Percentiles rank a stretch among this genome's conserved stretches.
phyloP scores from a whole-genome alignment of 2,329 filamentous ascomycete genomes.

The Penicillium crustosum region DNA sequence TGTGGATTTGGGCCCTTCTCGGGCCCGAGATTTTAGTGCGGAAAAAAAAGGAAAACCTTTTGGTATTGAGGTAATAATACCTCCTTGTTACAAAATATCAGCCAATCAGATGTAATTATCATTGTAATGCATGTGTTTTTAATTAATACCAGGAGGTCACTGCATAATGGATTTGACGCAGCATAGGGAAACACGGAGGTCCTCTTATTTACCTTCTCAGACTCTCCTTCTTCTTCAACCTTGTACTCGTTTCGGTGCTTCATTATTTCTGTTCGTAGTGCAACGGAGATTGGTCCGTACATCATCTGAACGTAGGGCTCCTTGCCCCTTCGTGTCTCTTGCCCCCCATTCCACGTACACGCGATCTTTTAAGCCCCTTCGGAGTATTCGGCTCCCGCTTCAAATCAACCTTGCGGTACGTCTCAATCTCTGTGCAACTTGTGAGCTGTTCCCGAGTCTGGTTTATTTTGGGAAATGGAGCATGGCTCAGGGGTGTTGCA shows the following conservation, averaged over 20 bases:
- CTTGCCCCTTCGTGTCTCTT: conserved; percentile 11
- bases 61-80: conserved; percentile 5
- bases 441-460: background rate
- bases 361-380: conserved; percentile 16
- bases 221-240: conserved; percentile 7
- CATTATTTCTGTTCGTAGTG: background rate
- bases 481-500: background rate
- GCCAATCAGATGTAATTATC: background rate
- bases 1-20: background rate
- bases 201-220: conserved; percentile 14
- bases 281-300: conserved; percentile 3
- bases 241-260: background rate
- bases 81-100: background rate
- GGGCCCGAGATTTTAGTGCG: conserved; percentile 8
- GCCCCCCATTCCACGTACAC: conserved; percentile 25
- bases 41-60: background rate
- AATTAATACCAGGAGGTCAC: conserved; percentile 12
- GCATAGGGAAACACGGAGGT: background rate
- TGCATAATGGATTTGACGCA: conserved; percentile 1
- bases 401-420: conserved; percentile 16
- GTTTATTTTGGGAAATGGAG: background rate
- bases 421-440: conserved; percentile 7
- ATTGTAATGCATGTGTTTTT: background rate
- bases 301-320: conserved; percentile 12
- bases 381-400: conserved; percentile 23